phyloP scores from a whole-genome alignment of 2,329 filamentous ascomycete species.

The Colletotrichum sp. region DNA sequence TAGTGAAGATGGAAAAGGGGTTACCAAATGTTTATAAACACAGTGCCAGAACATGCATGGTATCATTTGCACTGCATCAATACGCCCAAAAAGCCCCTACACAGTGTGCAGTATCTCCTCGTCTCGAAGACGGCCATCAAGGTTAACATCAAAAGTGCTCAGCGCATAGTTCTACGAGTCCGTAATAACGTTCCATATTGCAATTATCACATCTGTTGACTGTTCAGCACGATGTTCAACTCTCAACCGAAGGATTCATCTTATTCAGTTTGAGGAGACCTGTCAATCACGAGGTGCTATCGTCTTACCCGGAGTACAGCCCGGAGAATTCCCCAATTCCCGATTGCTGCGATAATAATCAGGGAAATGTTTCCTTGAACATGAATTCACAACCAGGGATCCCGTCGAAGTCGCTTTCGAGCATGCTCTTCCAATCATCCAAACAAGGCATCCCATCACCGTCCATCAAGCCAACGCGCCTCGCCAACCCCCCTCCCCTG shows the following conservation, averaged over 20 bases:
- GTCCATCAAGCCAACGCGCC: not conserved
- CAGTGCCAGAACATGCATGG: not conserved
- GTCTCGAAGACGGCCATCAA: not conserved
- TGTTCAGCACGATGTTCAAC: accelerated
- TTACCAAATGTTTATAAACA: not conserved
- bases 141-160: not conserved
- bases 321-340: not conserved
- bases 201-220: not conserved
- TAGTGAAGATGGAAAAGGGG: not conserved
- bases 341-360: not conserved
- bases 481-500: not conserved
- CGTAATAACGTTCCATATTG: not conserved
- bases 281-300: not conserved
- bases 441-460: not conserved
- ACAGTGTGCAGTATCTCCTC: not conserved
- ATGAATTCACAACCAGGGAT: not conserved
- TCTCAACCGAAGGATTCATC: not conserved
- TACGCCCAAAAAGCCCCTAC: accelerated
- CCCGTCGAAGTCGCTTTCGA: not conserved
- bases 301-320: not conserved
- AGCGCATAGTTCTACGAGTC: not conserved
- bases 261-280: accelerated
- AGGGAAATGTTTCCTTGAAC: not conserved
- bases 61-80: accelerated
- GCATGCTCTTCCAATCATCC: not conserved